A percentile compares a stretch with the other conserved stretches of the same genome.
phyloP scores from a whole-genome alignment of 768 basidiomycete genomes.

The Kwoniella mangroviensis region DNA sequence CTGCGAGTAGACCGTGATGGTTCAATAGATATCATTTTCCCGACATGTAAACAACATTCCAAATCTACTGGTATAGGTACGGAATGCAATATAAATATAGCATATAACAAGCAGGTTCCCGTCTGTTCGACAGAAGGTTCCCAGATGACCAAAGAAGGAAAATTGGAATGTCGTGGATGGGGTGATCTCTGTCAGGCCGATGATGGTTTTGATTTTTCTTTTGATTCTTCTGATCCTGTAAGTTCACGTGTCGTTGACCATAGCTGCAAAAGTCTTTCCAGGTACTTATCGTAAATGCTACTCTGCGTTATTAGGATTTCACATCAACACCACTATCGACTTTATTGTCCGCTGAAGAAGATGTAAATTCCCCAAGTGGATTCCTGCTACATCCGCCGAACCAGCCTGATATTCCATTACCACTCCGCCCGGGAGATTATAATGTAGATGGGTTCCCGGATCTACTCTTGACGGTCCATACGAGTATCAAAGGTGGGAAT shows the following conservation, averaged over 20 bases:
- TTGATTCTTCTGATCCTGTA: slow-evolving; percentile 60
- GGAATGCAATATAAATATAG: slow-evolving; percentile 84
- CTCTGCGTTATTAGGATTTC: slow-evolving; percentile 55
- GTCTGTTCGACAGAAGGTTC: slow-evolving; percentile 71
- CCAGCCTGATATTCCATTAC: slow-evolving; percentile 72
- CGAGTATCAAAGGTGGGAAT: slow-evolving; percentile 58
- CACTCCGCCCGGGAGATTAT: slow-evolving; percentile 82
- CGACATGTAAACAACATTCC: slow-evolving; percentile 77
- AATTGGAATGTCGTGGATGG: slow-evolving; percentile 71
- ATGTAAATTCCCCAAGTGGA: slow-evolving; percentile 25
- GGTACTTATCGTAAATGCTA: no score
- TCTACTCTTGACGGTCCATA: slow-evolving; percentile 66
- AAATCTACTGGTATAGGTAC: slow-evolving; percentile 71
- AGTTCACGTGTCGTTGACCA: slow-evolving; percentile 61
- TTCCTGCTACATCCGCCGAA: slow-evolving; percentile 73
- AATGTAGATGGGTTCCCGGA: slow-evolving; percentile 96
- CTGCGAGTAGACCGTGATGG: slow-evolving; percentile 77
- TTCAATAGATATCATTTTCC: slow-evolving; percentile 91
- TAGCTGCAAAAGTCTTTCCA: background rate
- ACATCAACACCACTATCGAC: slow-evolving; percentile 69
- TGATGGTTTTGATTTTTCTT: slow-evolving; percentile 75
- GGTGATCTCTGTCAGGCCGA: slow-evolving; percentile 83
- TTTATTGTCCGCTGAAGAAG: slow-evolving; percentile 62
- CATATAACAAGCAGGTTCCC: slow-evolving; percentile 86
- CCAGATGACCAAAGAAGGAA: slow-evolving; percentile 62